phyloP scores from a whole-genome alignment of 495 filamentous ascomycete genomes.

The Penicillium cataractarum region DNA sequence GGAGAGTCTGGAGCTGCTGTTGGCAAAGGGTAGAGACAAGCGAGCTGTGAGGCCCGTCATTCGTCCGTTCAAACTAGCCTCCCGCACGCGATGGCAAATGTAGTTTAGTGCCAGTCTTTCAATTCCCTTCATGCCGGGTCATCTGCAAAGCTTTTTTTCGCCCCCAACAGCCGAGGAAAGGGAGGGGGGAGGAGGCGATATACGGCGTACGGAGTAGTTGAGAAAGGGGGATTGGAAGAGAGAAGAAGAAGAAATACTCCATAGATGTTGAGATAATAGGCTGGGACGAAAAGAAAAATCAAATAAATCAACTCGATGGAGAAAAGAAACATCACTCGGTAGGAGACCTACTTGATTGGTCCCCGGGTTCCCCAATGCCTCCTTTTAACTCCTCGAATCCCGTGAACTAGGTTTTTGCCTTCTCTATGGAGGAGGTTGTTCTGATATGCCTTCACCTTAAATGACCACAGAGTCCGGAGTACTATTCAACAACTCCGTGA shows the following conservation, averaged over 20 bases:
- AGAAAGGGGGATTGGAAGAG: background rate
- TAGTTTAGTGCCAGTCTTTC: background rate
- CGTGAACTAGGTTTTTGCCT: background rate
- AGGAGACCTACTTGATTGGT: background rate
- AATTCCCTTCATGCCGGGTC: constrained; percentile 8
- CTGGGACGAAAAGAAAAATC: background rate
- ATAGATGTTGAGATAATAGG: background rate
- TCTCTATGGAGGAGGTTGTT: too few relatives aligned
- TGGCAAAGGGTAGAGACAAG: constrained; percentile 27
- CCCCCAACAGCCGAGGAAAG: constrained; percentile 18
- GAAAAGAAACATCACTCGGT: background rate
- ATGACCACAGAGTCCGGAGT: background rate
- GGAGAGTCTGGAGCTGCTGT: constrained; percentile 9
- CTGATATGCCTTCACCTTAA: background rate
- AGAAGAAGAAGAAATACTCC: background rate
- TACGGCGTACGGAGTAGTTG: background rate
- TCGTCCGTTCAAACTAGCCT: constrained; percentile 8
- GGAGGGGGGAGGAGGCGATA: background rate
- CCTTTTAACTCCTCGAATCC: background rate
- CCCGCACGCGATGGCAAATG: constrained; percentile 12
- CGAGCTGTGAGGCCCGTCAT: constrained; percentile 23
- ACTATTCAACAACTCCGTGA: background rate
- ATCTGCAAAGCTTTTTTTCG: constrained; percentile 12
- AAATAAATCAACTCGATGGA: too few relatives aligned
- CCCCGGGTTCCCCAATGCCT: background rate